These are phyloP conservation scores for Panicum virgatum DNA, from an alignment of 202 grass and related monocot species.

Conservation along the genomic window DNA sequence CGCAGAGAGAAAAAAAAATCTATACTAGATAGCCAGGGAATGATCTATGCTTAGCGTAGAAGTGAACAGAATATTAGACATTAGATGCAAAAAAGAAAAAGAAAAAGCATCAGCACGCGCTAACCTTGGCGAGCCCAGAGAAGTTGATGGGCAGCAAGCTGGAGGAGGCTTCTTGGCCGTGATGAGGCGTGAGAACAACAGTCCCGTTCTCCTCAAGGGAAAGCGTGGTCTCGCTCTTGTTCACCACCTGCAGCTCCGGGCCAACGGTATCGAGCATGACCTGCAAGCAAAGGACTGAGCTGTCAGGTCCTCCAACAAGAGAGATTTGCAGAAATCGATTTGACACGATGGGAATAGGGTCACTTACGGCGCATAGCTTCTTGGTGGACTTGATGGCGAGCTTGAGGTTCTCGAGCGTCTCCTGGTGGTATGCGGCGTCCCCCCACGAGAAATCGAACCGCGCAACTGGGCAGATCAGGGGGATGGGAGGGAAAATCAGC, in stretches of 20 bases:
- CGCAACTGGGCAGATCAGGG: conserved; percentile 52
- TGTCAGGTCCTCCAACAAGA: neutral
- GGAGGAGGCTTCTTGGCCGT: too few relatives aligned
- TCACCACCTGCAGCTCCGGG: conserved; percentile 90
- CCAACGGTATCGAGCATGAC: conserved; percentile 97
- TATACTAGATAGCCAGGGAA: neutral
- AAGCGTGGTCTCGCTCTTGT: conserved; percentile 64
- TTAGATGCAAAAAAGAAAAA: neutral
- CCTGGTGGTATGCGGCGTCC: conserved; percentile 83
- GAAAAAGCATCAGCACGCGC: neutral
- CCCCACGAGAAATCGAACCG: conserved; percentile 98
- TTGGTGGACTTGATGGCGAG: conserved; percentile 87
- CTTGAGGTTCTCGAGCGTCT: conserved; percentile 94
- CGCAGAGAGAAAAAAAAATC: too few relatives aligned
- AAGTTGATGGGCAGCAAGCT: too few relatives aligned
- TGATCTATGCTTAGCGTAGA: too few relatives aligned
- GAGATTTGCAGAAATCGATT: neutral
- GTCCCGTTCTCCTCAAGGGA: conserved; percentile 76
- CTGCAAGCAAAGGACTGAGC: conserved; percentile 27
- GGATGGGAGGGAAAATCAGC: neutral
- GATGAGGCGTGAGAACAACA: conserved; percentile 76
- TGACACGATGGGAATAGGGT: neutral
- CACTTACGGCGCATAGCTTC: conserved; percentile 80
- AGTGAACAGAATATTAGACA: too few relatives aligned
- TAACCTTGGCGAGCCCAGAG: conserved; percentile 73